Evolutionary conservation across 2,329 filamentous ascomycete species (phyloP).

Genomic region (Colletotrichum aenigma): DNA sequence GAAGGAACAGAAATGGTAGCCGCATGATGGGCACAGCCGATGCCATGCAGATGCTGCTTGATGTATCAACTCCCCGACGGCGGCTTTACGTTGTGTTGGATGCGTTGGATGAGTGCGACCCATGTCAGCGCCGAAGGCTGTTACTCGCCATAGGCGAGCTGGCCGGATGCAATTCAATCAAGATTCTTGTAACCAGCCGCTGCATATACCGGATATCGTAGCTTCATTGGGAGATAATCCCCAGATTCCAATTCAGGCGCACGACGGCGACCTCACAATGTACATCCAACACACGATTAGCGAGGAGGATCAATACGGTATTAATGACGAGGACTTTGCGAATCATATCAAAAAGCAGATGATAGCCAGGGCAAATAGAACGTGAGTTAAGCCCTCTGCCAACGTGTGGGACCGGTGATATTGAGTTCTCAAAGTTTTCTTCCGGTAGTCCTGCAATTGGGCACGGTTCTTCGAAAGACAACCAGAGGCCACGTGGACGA

Average conservation of each 20-base stretch:
- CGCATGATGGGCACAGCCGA: too few species aligned
- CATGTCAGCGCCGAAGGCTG: neutral
- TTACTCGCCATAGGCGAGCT: neutral
- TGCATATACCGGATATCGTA: neutral
- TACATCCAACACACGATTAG: neutral
- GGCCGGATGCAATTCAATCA: neutral
- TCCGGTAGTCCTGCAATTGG: neutral
- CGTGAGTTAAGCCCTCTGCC: neutral
- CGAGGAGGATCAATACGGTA: neutral
- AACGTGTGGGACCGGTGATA: neutral
- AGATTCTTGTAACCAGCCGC: neutral
- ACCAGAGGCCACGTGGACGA: neutral
- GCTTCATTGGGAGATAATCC: neutral
- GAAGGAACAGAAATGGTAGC: too few species aligned
- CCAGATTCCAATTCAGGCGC: neutral
- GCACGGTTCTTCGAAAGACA: neutral
- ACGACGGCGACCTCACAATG: neutral
- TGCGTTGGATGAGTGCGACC: neutral
- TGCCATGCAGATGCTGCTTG: neutral
- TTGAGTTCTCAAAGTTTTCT: neutral
- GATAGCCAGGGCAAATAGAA: neutral
- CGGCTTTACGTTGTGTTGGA: neutral
- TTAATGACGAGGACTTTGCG: neutral
- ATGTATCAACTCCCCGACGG: neutral
- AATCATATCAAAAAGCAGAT: neutral